Evolutionary conservation across 305 asterid genomes (phyloP).

Genomic region (Andrographis paniculata): DNA sequence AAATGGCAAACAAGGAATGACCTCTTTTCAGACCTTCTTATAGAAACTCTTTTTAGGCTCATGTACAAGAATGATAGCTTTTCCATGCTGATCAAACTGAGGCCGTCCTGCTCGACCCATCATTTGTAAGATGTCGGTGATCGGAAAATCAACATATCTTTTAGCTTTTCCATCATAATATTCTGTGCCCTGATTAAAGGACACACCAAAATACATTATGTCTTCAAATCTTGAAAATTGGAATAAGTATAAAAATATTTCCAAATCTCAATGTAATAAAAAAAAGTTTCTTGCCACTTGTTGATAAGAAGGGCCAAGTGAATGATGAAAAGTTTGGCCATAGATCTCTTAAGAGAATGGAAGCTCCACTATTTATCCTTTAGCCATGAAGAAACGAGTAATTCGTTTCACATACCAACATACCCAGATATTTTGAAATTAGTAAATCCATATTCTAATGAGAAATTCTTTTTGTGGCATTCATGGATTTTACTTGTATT

Average conservation of each 20-base stretch:
- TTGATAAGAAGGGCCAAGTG: background rate
- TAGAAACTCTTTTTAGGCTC: conserved; percentile 99
- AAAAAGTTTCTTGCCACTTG: background rate
- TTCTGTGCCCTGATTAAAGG: conserved; percentile 80
- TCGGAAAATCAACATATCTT: conserved; percentile 95
- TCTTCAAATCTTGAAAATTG: conserved; percentile 9
- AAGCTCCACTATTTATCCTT: too few species aligned
- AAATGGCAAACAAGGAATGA: conserved; percentile 10
- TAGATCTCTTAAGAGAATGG: too few species aligned
- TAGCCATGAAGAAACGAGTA: too few species aligned
- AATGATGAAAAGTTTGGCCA: too few species aligned
- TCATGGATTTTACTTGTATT: too few species aligned
- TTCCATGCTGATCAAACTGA: conserved; percentile 96
- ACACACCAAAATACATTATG: conserved; percentile 3
- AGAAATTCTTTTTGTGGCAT: too few species aligned
- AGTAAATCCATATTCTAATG: too few species aligned
- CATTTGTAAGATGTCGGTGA: conserved; percentile 96
- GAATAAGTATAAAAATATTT: background rate
- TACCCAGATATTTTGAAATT: too few species aligned
- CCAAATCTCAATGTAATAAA: too few species aligned
- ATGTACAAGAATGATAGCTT: conserved; percentile 98
- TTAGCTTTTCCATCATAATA: conserved; percentile 87
- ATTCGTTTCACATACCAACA: too few species aligned
- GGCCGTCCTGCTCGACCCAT: conserved; percentile 99
- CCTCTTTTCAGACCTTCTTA: conserved; percentile 58